Percentiles rank a stretch among this genome's conserved stretches.
These are phyloP conservation scores for Colletotrichum lini DNA, from an alignment of 2,329 filamentous ascomycete genomes.

Conservation along the genomic window DNA sequence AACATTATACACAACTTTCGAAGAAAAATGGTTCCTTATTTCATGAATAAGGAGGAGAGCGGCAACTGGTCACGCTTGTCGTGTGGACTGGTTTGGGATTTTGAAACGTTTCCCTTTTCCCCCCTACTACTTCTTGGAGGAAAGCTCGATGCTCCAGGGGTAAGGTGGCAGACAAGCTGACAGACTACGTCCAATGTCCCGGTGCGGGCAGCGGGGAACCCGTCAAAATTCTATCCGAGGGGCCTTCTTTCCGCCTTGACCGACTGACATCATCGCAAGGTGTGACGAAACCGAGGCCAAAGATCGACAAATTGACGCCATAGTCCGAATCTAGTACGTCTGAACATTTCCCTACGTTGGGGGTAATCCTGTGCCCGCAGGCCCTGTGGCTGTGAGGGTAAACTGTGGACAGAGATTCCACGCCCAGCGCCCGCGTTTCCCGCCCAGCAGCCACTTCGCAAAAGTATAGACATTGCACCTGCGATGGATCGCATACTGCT, in stretches of 20 bases:
- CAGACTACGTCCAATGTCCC: conserved; percentile 17
- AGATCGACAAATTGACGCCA: conserved; percentile 41
- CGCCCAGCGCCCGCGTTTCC: background rate
- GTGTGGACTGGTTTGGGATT: background rate
- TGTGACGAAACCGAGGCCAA: conserved; percentile 35
- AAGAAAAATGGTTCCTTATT: background rate
- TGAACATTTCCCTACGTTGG: conserved; percentile 1
- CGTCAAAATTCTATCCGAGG: conserved; percentile 31
- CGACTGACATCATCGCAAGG: conserved; percentile 40
- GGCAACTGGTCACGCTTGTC: background rate
- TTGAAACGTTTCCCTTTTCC: background rate
- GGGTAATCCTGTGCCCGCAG: conserved; percentile 7
- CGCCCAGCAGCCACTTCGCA: background rate
- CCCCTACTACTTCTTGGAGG: background rate
- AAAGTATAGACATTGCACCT: background rate
- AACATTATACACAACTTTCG: background rate
- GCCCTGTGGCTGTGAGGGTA: conserved; percentile 20
- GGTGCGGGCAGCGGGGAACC: conserved; percentile 36
- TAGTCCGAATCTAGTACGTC: conserved; percentile 28
- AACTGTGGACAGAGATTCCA: background rate
- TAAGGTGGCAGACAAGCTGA: conserved; percentile 12
- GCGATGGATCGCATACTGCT: background rate
- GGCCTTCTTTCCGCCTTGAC: conserved; percentile 34
- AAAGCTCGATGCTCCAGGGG: background rate
- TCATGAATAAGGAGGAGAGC: background rate